Evolutionary conservation across 2,329 filamentous ascomycete species (phyloP), one percentile per base, ranked within the genome.

Genomic region (Ploettnerulaceae sp.): DNA sequence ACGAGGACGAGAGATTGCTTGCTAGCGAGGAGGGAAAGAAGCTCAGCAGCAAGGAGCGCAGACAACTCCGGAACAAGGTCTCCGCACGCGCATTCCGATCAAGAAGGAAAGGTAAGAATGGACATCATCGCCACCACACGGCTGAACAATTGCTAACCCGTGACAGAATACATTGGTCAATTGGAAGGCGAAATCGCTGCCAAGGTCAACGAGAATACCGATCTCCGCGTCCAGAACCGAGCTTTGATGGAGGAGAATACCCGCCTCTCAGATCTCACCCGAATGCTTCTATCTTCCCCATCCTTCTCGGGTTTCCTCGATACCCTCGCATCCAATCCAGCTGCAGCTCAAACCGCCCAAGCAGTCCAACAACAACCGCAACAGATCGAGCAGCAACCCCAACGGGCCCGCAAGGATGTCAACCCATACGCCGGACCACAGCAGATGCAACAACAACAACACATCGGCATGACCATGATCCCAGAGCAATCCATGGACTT

Each of bases 11-110:
- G 74, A 79, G 88, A 57, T 75, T 96, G 7, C 75, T 96, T 37
- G 89, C 89, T n/a, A 96, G 89, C 51, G 93, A 98, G 62, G 91
- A 96, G 70, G 93, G 91, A 61, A 98, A 98, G 82, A 96, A 96
- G 74, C 78, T 98, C n/a, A 93, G 84, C 69, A 95, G 89, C 74
- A 97, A 97, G 72, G 90, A 97, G 70, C 84, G 93, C 51, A 84
- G 93, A 57, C 93, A 97, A 69, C 77, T 98, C n/a, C 82, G 93
- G 55, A 98, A 98, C 78, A 98, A 98, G 71, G 93, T 98, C 4
- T 98, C 93, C 32, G 93, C 93, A 53, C 88, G 93, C 58, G 91
- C 91, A 41, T 98, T 98, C 81, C 86, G 93, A 47, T 96, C 90
- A n/a, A 78, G 93, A 60, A 85, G 93, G 76, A 98, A 98, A 77